A percentile compares a stretch with the other conserved stretches of the same genome.
These are phyloP conservation scores for Massarina eburnea DNA, from an alignment of 2,329 filamentous ascomycete species.

Conservation along the genomic window DNA sequence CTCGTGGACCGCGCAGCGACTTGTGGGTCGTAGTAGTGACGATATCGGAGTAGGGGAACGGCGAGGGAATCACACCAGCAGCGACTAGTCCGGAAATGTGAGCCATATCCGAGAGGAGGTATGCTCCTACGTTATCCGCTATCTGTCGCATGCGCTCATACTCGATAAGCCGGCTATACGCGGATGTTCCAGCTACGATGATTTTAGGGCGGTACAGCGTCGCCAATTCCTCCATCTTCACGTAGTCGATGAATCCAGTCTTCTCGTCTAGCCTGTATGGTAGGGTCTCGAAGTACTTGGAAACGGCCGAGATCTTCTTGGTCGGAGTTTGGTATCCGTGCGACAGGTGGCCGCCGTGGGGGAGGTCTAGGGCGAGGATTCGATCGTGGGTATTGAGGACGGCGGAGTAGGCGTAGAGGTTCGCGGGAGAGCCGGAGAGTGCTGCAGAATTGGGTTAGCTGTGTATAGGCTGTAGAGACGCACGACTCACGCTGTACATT, in stretches of 20 bases:
- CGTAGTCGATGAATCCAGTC: constrained; percentile 97
- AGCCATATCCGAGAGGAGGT: constrained; percentile 96
- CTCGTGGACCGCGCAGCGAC: constrained; percentile 93
- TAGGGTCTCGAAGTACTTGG: constrained; percentile 98
- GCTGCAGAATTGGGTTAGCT: constrained; percentile 52
- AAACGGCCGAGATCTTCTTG: constrained; percentile 84
- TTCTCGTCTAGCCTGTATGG: constrained; percentile 88
- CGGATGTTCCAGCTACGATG: constrained; percentile 93
- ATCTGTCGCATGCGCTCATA: constrained; percentile 96
- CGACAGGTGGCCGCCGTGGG: constrained; percentile 92
- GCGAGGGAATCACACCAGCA: constrained; percentile 87
- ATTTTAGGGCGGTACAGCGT: constrained; percentile 93
- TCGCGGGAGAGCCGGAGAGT: constrained; percentile 76
- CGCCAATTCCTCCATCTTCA: constrained; percentile 85
- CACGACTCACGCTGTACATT: constrained; percentile 77
- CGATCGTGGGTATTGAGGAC: constrained; percentile 90
- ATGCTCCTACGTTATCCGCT: constrained; percentile 88
- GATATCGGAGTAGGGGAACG: constrained; percentile 89
- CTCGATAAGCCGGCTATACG: constrained; percentile 97
- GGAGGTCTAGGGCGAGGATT: constrained; percentile 94
- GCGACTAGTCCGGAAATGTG: constrained; percentile 97
- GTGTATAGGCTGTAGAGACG: neutral
- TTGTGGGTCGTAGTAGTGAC: constrained; percentile 99
- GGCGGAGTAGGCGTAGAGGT: constrained; percentile 86
- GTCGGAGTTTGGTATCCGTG: constrained; percentile 96